Evolutionary conservation across 2,329 filamentous ascomycete genomes (phyloP), one percentile per base, ranked within the genome.

Genomic region (Coccinonectria pachysandricola): DNA sequence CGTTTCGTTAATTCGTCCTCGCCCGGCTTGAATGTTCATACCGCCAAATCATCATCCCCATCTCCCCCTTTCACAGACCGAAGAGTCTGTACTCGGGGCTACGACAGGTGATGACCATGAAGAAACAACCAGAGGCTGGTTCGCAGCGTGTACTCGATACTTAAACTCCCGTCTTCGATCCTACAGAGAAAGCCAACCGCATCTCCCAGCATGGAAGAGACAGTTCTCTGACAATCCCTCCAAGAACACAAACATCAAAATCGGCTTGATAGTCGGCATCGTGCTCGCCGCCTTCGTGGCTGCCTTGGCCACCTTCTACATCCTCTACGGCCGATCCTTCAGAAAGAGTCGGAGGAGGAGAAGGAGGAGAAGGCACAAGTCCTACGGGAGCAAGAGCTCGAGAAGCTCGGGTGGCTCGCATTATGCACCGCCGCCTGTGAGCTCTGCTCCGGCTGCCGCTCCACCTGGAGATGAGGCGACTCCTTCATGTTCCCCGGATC

Each of bases 241-340:
- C 23, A 40, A 52, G 10, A 51, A 56, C 19, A 53, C 50, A 17
- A 58, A 62, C 37, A 48, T 52, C 27, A 58, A 53, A 17, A 64
- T 62, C 28, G 60, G 60, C 28, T 46, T 62, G 31, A 50, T 59
- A 4, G 53, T 65, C 22, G 60, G 55, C 31, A 43, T 65, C 20
- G 43, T 57, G 4, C 43, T 64, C 12, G 50, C 51, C 14, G 39
- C 53, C 12, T 64, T 64, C 30, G 28, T 65, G 29, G 40, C 51
- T 10, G 53, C 43, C 12, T 32, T 53, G 11, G 28, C 43, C 19
- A 47, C 47, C 19, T 64, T 65, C 33, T 35, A 60, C 19, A 59
- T 52, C 37, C 39, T 48, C 4, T 64, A 64, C 35, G 49, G 58
- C 23, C 30, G 34, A 12, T 57, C 60, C 3, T 53, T 54, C 28